phyloP scores from a whole-genome alignment of 2,329 filamentous ascomycete genomes.

The Colletotrichum brevisporum region DNA sequence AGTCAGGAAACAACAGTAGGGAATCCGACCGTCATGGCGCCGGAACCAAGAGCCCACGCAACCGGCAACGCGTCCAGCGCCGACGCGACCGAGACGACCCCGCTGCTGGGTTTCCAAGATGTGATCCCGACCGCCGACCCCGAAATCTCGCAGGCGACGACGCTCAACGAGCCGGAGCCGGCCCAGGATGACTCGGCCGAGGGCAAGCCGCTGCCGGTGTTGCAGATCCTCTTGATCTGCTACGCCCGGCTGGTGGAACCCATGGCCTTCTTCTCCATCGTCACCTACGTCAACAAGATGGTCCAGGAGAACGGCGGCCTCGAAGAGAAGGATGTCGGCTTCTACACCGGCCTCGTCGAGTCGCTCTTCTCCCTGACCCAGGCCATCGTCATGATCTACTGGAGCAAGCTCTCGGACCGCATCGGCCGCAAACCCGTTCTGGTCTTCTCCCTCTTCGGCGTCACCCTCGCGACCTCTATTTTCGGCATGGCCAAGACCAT shows the following conservation, averaged over 20 bases:
- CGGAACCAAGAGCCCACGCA: not conserved
- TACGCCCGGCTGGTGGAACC: conserved; percentile 81
- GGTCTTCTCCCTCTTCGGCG: conserved; percentile 75
- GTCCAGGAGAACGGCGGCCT: conserved; percentile 76
- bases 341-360: conserved; percentile 84
- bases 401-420: conserved; percentile 75
- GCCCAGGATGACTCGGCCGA: conserved; percentile 7
- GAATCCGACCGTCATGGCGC: conserved; percentile 7
- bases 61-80: not conserved
- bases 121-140: conserved; percentile 31
- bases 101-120: conserved; percentile 19
- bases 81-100: conserved; percentile 30
- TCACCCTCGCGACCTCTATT: conserved; percentile 70
- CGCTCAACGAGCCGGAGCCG: conserved; percentile 17
- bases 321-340: conserved; percentile 77
- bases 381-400: conserved; percentile 82
- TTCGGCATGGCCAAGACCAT: conserved; percentile 78
- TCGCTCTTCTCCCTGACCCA: conserved; percentile 81
- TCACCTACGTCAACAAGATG: conserved; percentile 87
- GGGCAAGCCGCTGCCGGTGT: conserved; percentile 26
- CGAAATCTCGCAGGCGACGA: conserved; percentile 26
- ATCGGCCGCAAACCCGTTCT: conserved; percentile 81
- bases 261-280: conserved; percentile 86
- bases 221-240: conserved; percentile 81
- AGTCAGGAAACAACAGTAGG: not conserved